These are phyloP conservation scores for Cordyceps farinosa DNA, from an alignment of 2,329 filamentous ascomycete species.

Conservation along the genomic window DNA sequence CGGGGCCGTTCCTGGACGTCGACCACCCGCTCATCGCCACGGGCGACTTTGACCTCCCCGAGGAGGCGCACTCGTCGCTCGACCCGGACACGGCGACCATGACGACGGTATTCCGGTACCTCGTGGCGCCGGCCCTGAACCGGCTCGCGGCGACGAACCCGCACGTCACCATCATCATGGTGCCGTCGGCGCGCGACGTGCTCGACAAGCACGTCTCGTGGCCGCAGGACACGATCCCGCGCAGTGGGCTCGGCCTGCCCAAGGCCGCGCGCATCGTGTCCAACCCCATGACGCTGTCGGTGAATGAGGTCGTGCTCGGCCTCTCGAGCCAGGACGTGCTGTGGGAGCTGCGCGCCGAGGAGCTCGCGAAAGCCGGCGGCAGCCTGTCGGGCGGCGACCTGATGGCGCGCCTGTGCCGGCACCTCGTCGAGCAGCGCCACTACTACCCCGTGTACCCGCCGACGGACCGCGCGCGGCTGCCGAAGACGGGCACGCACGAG, in stretches of 20 bases:
- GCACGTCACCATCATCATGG: slow-evolving; percentile 72
- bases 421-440: slow-evolving; percentile 84
- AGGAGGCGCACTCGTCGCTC: slow-evolving; percentile 50
- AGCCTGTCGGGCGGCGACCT: slow-evolving; percentile 42
- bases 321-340: slow-evolving; percentile 81
- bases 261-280: slow-evolving; percentile 75
- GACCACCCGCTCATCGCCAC: slow-evolving; percentile 85
- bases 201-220: slow-evolving; percentile 82
- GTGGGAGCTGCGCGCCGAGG: slow-evolving; percentile 74
- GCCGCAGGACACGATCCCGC: slow-evolving; percentile 62
- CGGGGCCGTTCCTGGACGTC: slow-evolving; percentile 85
- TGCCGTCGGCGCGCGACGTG: slow-evolving; percentile 79
- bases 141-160: slow-evolving; percentile 69
- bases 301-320: slow-evolving; percentile 84
- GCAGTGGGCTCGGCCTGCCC: slow-evolving; percentile 72
- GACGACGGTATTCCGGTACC: slow-evolving; percentile 75
- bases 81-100: slow-evolving; percentile 78
- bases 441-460: slow-evolving; percentile 90
- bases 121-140: slow-evolving; percentile 71
- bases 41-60: slow-evolving; percentile 73
- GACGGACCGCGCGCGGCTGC: slow-evolving; percentile 62
- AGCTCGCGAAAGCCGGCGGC: slow-evolving; percentile 40
- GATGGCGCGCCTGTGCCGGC: slow-evolving; percentile 67
- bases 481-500: slow-evolving; percentile 59
- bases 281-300: slow-evolving; percentile 82